Evolutionary conservation across 441 rosid species (phyloP).

Genomic region (Gossypium gossypioides): DNA sequence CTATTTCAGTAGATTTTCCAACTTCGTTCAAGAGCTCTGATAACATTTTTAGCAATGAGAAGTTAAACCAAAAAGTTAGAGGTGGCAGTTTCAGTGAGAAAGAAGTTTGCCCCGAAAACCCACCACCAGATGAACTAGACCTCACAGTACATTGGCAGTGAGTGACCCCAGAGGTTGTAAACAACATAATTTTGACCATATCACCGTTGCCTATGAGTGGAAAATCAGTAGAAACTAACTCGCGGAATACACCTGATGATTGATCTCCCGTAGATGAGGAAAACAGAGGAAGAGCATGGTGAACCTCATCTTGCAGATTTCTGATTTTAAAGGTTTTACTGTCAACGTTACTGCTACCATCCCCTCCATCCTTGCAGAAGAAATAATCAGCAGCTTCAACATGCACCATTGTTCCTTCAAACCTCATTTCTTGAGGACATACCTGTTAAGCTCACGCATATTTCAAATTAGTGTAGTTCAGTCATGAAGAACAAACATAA

Average conservation of each 20-base stretch:
- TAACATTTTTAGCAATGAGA: conserved; percentile 40
- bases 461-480: conserved; percentile 25
- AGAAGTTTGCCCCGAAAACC: conserved; percentile 30
- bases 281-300: conserved; percentile 55
- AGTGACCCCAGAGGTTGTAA: conserved; percentile 53
- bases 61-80: conserved; percentile 64
- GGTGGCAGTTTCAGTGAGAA: conserved; percentile 69
- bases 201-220: conserved; percentile 28
- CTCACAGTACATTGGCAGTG: conserved; percentile 36
- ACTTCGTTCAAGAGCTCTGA: conserved; percentile 48
- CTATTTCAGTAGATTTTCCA: conserved; percentile 31
- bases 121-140: conserved; percentile 36
- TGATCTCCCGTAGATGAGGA: conserved; percentile 27
- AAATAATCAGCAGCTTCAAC: conserved; percentile 61
- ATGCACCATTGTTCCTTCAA: conserved; percentile 56
- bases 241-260: conserved; percentile 24
- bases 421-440: conserved; percentile 53
- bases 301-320: conserved; percentile 58
- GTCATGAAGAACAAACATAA: conserved; percentile 5
- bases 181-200: conserved; percentile 48
- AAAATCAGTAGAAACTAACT: conserved; percentile 30
- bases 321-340: conserved; percentile 29
- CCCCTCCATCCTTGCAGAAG: conserved; percentile 21
- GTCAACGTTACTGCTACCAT: conserved; percentile 18
- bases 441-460: conserved; percentile 59